Evolutionary conservation across 805 yeast genomes (phyloP).

Genomic region (Yarrowia deformans): DNA sequence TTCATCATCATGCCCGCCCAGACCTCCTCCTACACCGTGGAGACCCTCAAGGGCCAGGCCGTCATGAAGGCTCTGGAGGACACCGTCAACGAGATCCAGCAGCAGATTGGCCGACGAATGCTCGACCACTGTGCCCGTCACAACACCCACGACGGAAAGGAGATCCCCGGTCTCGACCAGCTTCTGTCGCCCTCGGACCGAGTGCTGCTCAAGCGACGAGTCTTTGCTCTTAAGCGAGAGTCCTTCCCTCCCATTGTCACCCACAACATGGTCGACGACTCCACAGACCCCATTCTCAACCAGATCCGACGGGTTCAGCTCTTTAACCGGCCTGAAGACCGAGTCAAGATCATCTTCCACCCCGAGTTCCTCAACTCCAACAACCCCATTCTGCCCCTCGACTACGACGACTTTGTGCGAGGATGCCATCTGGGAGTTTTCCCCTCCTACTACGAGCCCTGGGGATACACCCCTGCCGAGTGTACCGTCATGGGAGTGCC

Average conservation of each 20-base stretch:
- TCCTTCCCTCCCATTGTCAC: conserved; percentile 94
- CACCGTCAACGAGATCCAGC: conserved; percentile 87
- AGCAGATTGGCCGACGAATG: conserved; percentile 81
- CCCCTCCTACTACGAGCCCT: conserved; percentile 98
- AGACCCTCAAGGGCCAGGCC: conserved; percentile 95
- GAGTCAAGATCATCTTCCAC: conserved; percentile 95
- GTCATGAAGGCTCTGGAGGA: conserved; percentile 89
- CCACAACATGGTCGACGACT: conserved; percentile 94
- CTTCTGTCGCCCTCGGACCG: conserved; percentile 85
- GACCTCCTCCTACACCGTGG: conserved; percentile 92
- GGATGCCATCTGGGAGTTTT: conserved; percentile 98
- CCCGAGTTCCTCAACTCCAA: conserved; percentile 96
- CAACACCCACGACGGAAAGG: conserved; percentile 59
- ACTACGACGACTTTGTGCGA: conserved; percentile 96
- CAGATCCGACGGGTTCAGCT: conserved; percentile 91
- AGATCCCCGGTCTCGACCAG: conserved; percentile 81
- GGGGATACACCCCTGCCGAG: conserved; percentile 99
- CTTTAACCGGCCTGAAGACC: conserved; percentile 86
- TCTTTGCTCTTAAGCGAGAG: conserved; percentile 88
- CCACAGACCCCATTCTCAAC: conserved; percentile 86
- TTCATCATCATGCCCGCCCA: conserved; percentile 98
- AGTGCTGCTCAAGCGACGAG: conserved; percentile 88
- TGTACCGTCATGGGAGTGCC: conserved; percentile 99
- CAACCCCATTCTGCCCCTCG: conserved; percentile 90
- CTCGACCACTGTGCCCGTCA: conserved; percentile 87